Percentiles rank a stretch among this genome's conserved stretches.
Evolutionary conservation across 2,329 filamentous ascomycete species (phyloP).

Genomic region (Colletotrichum sp.): DNA sequence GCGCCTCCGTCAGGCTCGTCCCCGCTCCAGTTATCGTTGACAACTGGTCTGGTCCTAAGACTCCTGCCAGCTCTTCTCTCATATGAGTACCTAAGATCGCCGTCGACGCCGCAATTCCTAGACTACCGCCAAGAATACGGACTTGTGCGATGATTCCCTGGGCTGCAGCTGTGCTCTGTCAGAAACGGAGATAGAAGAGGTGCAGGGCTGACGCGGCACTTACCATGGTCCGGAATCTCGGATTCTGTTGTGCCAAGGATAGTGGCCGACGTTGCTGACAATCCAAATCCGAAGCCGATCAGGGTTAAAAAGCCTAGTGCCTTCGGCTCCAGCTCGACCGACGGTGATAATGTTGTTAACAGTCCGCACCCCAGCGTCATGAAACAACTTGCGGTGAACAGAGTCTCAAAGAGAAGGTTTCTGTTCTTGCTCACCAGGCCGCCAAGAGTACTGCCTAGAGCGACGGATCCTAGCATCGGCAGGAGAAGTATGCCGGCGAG

Average conservation of each 20-base stretch:
- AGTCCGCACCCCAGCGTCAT: constrained; percentile 53
- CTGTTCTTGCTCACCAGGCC: constrained; percentile 46
- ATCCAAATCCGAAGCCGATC: constrained; percentile 57
- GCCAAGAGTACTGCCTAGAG: constrained; percentile 46
- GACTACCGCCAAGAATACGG: constrained; percentile 57
- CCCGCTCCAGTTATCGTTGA: constrained; percentile 26
- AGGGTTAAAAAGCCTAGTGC: constrained; percentile 54
- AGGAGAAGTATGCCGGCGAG: constrained; percentile 56
- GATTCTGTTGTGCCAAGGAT: constrained; percentile 49
- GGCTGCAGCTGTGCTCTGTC: constrained; percentile 44
- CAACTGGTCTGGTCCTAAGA: constrained; percentile 32
- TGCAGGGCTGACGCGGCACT: constrained; percentile 15
- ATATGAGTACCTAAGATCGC: constrained; percentile 44
- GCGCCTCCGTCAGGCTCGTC: constrained; percentile 26
- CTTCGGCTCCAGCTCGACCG: constrained; percentile 44
- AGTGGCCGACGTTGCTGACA: constrained; percentile 52
- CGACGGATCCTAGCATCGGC: constrained; percentile 55
- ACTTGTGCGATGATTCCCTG: constrained; percentile 59
- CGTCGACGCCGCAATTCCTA: constrained; percentile 59
- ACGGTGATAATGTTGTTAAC: constrained; percentile 38
- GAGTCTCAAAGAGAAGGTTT: constrained; percentile 47
- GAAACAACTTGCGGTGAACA: constrained; percentile 44
- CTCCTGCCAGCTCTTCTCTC: constrained; percentile 30
- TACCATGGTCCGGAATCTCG: constrained; percentile 50
- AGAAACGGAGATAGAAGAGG: neutral